Evolutionary conservation across 1,284 basidiomycete species (phyloP).

Genomic region (Ustilago cynodontis): DNA sequence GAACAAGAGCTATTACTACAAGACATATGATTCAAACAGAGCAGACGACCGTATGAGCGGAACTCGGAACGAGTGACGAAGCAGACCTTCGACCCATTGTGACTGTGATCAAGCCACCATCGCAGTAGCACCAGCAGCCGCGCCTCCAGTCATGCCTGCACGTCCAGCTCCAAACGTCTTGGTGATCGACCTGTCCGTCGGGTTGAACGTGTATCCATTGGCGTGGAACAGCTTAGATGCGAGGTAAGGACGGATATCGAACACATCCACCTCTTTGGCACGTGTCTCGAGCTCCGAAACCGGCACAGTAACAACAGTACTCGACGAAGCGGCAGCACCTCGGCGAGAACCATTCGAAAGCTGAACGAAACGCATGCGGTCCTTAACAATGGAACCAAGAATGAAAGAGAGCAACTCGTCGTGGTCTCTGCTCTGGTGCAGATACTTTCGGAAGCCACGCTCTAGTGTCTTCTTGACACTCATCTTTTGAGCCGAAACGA

Average conservation of each 20-base stretch:
- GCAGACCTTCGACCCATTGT: background rate
- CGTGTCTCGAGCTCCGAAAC: constrained; percentile 72
- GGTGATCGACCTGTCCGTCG: constrained; percentile 57
- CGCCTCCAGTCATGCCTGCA: constrained; percentile 19
- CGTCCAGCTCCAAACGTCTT: constrained; percentile 59
- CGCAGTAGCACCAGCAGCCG: constrained; percentile 21
- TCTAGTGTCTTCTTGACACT: constrained; percentile 98
- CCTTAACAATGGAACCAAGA: constrained; percentile 93
- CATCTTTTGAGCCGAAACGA: constrained; percentile 96
- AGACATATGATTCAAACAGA: constrained; percentile 3
- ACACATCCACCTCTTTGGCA: constrained; percentile 92
- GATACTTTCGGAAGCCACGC: constrained; percentile 91
- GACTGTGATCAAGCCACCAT: constrained; percentile 26
- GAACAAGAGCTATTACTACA: constrained; percentile 10
- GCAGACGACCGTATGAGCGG: background rate
- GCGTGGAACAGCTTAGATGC: constrained; percentile 84
- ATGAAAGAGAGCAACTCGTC: constrained; percentile 95
- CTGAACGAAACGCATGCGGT: constrained; percentile 81
- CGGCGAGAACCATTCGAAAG: constrained; percentile 65
- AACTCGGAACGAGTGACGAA: too few species aligned
- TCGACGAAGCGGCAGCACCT: constrained; percentile 20
- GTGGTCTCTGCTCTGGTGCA: constrained; percentile 90
- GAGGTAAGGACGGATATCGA: constrained; percentile 87
- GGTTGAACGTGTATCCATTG: constrained; percentile 81
- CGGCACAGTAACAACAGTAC: constrained; percentile 59